Base-by-base conservation (phyloP, 768 basidiomycete genomes). In the Auricularia cornea region DNA sequence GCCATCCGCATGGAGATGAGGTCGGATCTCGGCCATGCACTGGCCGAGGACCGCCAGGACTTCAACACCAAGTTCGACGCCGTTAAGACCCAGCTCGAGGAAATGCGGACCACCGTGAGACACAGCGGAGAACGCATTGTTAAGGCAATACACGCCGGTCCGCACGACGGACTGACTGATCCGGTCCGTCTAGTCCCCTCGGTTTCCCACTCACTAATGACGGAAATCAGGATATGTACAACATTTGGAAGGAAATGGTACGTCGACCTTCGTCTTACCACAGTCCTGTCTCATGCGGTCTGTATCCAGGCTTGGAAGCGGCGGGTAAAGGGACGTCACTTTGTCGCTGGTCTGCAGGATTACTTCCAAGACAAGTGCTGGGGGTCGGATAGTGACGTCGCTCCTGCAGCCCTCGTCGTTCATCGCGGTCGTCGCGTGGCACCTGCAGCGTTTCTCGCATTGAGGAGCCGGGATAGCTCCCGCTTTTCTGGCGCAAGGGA, bases 301-400 rank as follows among this genome's bases (percentile, higher is more conserved):
- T 8, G 8, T 8, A 18, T 48, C 16, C 59, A 73, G 73, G 69
- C 66, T 14, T 74, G 72, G 72, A 65, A 68, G 52, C 66, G 70
- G 0, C 72, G 70, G 44, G 70, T 70, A 1, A 73, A 72, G 62
- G 68, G 72, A 10, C 69, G 72, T 2, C 62, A 68, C 14, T 71
- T 73, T 60, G 69, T 71, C 38, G 67, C 72, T 40, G 70, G 72
- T 5, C 65, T 77, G 2, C 66, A 71, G 4, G 75, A 77, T 62
- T 68, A 75, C 66, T 73, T 70, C 66, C 35, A 64, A 4, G 71
- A 75, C 51, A 65, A 64, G 32, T 64, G 66, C 6, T 62, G 61
- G 16, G 54, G 18, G 32, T 59, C 64, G 31, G 63, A 59, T 14
- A 20, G 28, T 29, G 51, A 59, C 44, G 8, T 18, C 40, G 33